Evolutionary conservation across 768 basidiomycete genomes (phyloP).

Genomic region (Udeniomyces megalosporus): DNA sequence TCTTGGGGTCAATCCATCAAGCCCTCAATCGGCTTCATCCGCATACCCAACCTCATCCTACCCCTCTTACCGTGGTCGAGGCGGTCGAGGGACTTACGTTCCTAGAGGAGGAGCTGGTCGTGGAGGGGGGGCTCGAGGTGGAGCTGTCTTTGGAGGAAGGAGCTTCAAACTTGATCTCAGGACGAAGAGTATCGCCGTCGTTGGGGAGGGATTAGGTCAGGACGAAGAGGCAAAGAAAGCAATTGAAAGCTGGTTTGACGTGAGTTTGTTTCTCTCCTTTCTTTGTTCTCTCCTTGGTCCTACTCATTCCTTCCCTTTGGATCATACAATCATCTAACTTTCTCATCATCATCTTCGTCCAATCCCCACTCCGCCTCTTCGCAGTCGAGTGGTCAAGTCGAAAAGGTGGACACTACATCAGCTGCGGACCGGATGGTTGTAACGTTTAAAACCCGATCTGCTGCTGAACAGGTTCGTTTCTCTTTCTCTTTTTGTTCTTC

Average conservation of each 20-base stretch:
- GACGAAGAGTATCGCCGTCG: constrained; percentile 7
- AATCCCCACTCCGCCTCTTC: background rate
- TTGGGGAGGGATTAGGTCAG: background rate
- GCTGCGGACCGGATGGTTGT: constrained; percentile 44
- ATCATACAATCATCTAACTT: too few relatives aligned
- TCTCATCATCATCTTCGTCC: too few relatives aligned
- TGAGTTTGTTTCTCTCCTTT: constrained; percentile 26
- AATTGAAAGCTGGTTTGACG: constrained; percentile 72
- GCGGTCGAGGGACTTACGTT: constrained; percentile 7
- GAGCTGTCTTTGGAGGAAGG: background rate
- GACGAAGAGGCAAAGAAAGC: constrained; percentile 31
- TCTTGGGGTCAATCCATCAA: constrained; percentile 29
- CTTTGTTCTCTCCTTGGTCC: background rate
- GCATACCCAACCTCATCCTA: constrained; percentile 36
- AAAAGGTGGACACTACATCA: constrained; percentile 43
- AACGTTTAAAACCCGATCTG: constrained; percentile 51
- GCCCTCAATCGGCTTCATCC: constrained; percentile 26
- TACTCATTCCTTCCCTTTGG: background rate
- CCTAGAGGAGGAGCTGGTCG: background rate
- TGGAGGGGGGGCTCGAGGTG: background rate
- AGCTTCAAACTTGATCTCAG: constrained; percentile 10
- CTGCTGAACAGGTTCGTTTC: constrained; percentile 54
- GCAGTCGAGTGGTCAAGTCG: constrained; percentile 57
- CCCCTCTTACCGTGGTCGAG: constrained; percentile 42
- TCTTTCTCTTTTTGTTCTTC: background rate